A percentile compares a stretch with the other conserved stretches of the same genome.
These are phyloP conservation scores for Cerioporus squamosus DNA, from an alignment of 1,284 basidiomycete species.

Conservation along the genomic window DNA sequence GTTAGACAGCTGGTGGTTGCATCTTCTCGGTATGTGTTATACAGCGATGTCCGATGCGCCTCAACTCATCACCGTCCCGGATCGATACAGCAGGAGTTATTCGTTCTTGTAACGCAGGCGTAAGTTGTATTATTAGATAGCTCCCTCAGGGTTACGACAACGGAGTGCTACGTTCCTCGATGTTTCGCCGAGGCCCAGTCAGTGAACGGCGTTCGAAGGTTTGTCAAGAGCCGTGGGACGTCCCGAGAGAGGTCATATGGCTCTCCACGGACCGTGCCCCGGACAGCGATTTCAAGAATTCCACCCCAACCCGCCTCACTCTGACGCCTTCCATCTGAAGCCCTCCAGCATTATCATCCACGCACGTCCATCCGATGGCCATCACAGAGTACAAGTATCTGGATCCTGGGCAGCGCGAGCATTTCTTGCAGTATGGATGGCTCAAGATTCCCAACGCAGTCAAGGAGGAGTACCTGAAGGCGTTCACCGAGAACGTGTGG, in stretches of 20 bases:
- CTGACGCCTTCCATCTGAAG: neutral
- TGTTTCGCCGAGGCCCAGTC: slow-evolving; percentile 1
- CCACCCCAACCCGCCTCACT: neutral
- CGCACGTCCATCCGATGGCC: slow-evolving; percentile 17
- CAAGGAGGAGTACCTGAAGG: slow-evolving; percentile 32
- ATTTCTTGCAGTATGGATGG: slow-evolving; percentile 43
- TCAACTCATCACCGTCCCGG: too few relatives aligned
- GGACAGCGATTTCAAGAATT: too few relatives aligned
- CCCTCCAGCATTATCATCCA: neutral
- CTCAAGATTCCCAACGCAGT: slow-evolving; percentile 38
- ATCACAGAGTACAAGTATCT: slow-evolving; percentile 31
- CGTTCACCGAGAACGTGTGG: slow-evolving; percentile 39
- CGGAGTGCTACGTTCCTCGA: slow-evolving; percentile 4
- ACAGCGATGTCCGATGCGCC: too few relatives aligned
- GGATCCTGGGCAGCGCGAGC: slow-evolving; percentile 35
- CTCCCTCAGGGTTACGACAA: too few relatives aligned
- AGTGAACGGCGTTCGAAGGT: neutral
- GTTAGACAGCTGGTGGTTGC: too few relatives aligned
- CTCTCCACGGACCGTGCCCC: neutral
- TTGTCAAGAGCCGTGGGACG: neutral
- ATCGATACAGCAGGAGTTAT: neutral
- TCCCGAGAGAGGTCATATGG: neutral
- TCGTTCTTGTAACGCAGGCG: neutral
- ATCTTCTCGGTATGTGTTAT: too few relatives aligned
- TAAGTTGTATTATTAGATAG: too few relatives aligned